Evolutionary conservation across 345 rosid species (phyloP), one percentile per base, ranked within the genome.

Genomic region (Laguncularia racemosa): DNA sequence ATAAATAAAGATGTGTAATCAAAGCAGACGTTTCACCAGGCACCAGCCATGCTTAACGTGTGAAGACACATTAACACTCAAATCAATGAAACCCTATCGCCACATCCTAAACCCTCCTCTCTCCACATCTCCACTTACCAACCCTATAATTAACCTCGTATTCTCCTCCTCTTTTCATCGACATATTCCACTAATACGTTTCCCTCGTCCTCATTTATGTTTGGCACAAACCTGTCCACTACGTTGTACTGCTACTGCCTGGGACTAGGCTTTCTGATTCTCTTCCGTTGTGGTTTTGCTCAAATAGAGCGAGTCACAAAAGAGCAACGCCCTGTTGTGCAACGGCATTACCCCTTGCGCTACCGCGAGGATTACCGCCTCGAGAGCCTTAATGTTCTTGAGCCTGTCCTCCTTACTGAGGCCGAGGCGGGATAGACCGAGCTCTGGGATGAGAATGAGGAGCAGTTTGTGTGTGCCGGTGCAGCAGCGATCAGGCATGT

Each of bases 341-440:
- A 15, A 11, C 53, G 2, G 17, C 69, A 46, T 43, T 51, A 58
- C 44, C 72, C 12, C n/a, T 71, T 54, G 23, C 66, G 65, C 14
- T 59, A 3, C 55, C 66, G 53, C 47, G 21, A 60, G 14, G 51
- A 71, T 60, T 78, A 81, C 74, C 64, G 57, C n/a, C 56, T 76
- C 55, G 51, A 56, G 21, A 55, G 50, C 49, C 53, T 81, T 26
- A 65, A 65, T 3, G 70, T 75, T 18, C 67, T 60, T 0, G 58
- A 72, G 62, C 81, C 90, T 16, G 51, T 62, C 26, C 60, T 61
- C 23, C 50, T 50, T 20, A 13, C 71, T 47, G 46, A 55, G 56
- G 60, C 78, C 0, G 86, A 81, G 54, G 80, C 73, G n/a, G 77
- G 86, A 13, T 33, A 46, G 28, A 64, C 76, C 3, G 80, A 79